Conservation (phyloP, 331 rosid genomes). For the Quercus tomentella region DNA sequence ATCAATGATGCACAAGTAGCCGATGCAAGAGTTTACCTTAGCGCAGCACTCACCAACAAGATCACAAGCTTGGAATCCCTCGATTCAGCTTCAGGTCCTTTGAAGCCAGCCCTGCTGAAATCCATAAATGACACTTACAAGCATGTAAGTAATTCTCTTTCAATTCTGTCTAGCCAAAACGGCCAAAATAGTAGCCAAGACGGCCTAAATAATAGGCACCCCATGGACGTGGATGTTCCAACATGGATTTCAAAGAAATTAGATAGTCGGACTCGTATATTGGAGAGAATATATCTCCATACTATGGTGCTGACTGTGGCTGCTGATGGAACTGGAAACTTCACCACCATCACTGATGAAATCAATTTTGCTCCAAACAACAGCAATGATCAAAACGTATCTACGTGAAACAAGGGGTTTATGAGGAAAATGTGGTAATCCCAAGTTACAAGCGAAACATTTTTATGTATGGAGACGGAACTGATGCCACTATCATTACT, state of each 20-base stretch:
- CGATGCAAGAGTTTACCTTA: slow-evolving; percentile 65
- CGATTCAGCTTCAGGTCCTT: slow-evolving; percentile 62
- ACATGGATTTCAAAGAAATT: slow-evolving; percentile 37
- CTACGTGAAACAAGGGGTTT: slow-evolving; percentile 54
- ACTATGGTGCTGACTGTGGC: slow-evolving; percentile 53
- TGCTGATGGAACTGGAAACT: slow-evolving; percentile 63
- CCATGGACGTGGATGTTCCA: background rate
- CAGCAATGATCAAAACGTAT: slow-evolving; percentile 48
- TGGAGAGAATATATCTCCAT: slow-evolving; percentile 34
- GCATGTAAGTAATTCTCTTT: slow-evolving; percentile 65
- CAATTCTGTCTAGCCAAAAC: slow-evolving; percentile 38
- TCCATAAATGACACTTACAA: slow-evolving; percentile 48
- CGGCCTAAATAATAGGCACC: too few relatives aligned
- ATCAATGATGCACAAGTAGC: slow-evolving; percentile 26
- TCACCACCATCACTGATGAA: slow-evolving; percentile 59
- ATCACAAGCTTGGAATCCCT: slow-evolving; percentile 77
- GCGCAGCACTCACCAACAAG: slow-evolving; percentile 83
- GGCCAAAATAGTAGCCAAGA: slow-evolving; percentile 12
- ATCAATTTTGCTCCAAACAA: slow-evolving; percentile 62
- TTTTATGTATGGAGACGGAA: slow-evolving; percentile 77
- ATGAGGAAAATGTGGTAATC: slow-evolving; percentile 67
- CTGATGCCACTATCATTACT: slow-evolving; percentile 50
- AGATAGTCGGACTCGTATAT: slow-evolving; percentile 14
- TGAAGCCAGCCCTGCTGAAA: slow-evolving; percentile 45
- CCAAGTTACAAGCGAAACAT: slow-evolving; percentile 62